phyloP scores from a whole-genome alignment of 176 grass and related monocot genomes.

The Zizania latifolia region DNA sequence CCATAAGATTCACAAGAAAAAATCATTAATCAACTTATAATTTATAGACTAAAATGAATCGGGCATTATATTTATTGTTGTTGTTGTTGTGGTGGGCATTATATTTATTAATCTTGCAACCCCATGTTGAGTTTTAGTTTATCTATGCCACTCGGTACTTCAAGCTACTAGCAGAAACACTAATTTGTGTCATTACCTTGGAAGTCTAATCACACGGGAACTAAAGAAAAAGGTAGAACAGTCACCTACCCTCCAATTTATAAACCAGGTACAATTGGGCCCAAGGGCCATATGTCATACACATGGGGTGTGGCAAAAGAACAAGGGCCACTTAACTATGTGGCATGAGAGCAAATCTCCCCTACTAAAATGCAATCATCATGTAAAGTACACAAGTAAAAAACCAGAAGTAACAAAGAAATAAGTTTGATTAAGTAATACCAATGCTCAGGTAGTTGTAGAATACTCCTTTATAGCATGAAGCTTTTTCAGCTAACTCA shows the following conservation, averaged over 20 bases:
- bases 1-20: background rate
- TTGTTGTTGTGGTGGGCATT: too few species aligned
- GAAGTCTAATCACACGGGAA: background rate
- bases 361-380: background rate
- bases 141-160: background rate
- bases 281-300: too few species aligned
- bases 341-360: background rate
- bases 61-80: background rate
- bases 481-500: conserved; percentile 67
- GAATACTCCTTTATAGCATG: conserved; percentile 88
- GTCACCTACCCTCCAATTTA: background rate
- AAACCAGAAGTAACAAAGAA: conserved; percentile 6
- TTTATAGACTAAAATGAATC: background rate
- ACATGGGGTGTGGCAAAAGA: too few species aligned
- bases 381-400: background rate
- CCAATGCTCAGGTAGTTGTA: conserved; percentile 99
- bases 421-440: conserved; percentile 34
- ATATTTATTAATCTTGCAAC: background rate
- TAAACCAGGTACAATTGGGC: too few species aligned
- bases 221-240: background rate
- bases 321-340: too few species aligned
- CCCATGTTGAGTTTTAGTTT: background rate
- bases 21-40: background rate
- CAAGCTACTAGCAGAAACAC: background rate
- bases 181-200: background rate